A percentile compares a stretch with the other conserved stretches of the same genome.
Evolutionary conservation across 371 early-diverging fungal species (phyloP).

Genomic region (Chytridiales sp.): DNA sequence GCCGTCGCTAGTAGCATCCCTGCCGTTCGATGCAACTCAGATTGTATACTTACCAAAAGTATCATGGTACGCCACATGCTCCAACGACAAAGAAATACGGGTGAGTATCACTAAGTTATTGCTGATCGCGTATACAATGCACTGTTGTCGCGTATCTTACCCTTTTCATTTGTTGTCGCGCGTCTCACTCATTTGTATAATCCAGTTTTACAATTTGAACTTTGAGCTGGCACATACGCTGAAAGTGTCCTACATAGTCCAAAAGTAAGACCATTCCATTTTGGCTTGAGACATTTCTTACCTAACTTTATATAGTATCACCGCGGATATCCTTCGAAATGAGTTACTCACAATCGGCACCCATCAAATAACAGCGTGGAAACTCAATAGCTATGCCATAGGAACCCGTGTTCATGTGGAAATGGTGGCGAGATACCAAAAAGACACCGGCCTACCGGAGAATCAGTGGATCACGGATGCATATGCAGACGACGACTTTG

Average conservation of each 20-base stretch:
- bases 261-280: neutral
- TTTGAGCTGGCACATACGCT: constrained; percentile 32
- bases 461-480: constrained; percentile 43
- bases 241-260: constrained; percentile 11
- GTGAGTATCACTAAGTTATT: constrained; percentile 4
- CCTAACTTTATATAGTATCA: neutral
- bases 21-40: constrained; percentile 16
- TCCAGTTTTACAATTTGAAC: constrained; percentile 36
- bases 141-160: no score
- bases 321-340: neutral
- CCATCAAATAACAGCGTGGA: constrained; percentile 20
- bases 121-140: neutral
- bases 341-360: constrained; percentile 26
- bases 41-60: constrained; percentile 29
- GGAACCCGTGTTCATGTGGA: constrained; percentile 3
- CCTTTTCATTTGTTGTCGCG: no score
- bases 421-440: constrained; percentile 11
- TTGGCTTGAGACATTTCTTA: constrained; percentile 3
- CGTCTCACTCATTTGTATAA: no score
- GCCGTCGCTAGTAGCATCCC: constrained; percentile 1
- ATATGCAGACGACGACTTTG: constrained; percentile 30
- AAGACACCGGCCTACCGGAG: constrained; percentile 28
- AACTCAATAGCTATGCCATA: constrained; percentile 6
- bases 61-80: constrained; percentile 39
- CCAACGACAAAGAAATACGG: constrained; percentile 38